phyloP scores from a whole-genome alignment of 305 asterid species.

The Withania somnifera region DNA sequence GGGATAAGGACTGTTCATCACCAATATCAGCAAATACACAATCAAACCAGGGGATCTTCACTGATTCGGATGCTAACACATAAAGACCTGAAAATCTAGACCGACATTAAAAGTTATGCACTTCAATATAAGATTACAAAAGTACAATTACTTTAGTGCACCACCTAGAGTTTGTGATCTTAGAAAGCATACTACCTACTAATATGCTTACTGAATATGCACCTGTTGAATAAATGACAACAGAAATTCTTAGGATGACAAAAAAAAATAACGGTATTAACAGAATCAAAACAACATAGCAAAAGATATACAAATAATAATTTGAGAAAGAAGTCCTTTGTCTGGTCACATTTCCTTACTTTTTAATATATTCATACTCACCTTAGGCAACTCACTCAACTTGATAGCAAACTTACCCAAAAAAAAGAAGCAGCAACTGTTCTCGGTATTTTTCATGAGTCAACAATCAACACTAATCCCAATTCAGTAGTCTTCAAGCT shows the following conservation, averaged over 20 bases:
- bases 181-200: not conserved
- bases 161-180: not conserved
- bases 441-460: not conserved
- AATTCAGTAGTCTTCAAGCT: not conserved
- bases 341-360: not conserved
- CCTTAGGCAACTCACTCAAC: not conserved
- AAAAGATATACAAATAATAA: not conserved
- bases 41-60: slow-evolving; percentile 96
- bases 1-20: slow-evolving; percentile 94
- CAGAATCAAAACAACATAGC: not conserved
- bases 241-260: not conserved
- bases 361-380: not conserved
- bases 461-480: not conserved
- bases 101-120: not conserved
- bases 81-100: slow-evolving; percentile 61
- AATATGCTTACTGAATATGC: not conserved
- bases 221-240: not conserved
- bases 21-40: slow-evolving; percentile 96
- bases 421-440: not conserved
- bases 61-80: slow-evolving; percentile 88
- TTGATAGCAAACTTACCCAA: not conserved
- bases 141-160: not conserved
- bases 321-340: not conserved
- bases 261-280: not conserved
- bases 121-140: not conserved